These are phyloP conservation scores for Bruguiera hainesii DNA, from an alignment of 441 rosid species.

Conservation along the genomic window DNA sequence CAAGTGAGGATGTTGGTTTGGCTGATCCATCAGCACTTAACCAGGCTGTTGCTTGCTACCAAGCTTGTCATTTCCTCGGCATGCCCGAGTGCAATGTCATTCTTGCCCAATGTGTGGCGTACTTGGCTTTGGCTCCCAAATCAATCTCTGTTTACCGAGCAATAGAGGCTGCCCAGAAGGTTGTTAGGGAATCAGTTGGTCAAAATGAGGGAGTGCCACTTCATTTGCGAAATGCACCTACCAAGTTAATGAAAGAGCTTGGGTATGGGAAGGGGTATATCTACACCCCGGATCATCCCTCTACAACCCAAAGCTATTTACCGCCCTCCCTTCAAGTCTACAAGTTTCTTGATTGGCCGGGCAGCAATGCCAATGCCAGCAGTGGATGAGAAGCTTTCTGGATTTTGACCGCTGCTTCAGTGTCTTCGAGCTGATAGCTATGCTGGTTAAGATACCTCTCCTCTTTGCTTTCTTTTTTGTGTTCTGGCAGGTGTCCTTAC, in stretches of 20 bases:
- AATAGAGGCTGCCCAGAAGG: constrained; percentile 59
- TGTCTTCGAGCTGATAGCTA: neutral
- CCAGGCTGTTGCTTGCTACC: constrained; percentile 87
- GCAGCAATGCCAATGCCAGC: constrained; percentile 13
- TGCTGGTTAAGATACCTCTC: neutral
- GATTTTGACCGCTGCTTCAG: neutral
- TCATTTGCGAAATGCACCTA: constrained; percentile 79
- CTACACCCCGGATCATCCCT: constrained; percentile 68
- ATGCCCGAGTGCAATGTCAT: constrained; percentile 82
- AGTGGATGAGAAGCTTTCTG: constrained; percentile 14
- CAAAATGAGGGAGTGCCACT: constrained; percentile 83
- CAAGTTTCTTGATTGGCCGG: constrained; percentile 77
- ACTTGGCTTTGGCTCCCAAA: constrained; percentile 72
- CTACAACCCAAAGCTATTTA: constrained; percentile 48
- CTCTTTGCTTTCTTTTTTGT: neutral
- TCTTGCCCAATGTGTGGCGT: constrained; percentile 75
- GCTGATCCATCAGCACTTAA: constrained; percentile 77
- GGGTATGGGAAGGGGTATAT: constrained; percentile 76
- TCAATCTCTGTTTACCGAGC: constrained; percentile 69
- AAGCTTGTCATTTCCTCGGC: constrained; percentile 85
- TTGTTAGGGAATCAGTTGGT: constrained; percentile 61
- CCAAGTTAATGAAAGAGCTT: constrained; percentile 71
- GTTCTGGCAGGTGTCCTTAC: too few species aligned
- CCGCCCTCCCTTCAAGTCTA: constrained; percentile 59
- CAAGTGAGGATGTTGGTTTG: constrained; percentile 79